Base-by-base conservation (phyloP, 768 basidiomycete genomes). In the Mycena rosella region DNA sequence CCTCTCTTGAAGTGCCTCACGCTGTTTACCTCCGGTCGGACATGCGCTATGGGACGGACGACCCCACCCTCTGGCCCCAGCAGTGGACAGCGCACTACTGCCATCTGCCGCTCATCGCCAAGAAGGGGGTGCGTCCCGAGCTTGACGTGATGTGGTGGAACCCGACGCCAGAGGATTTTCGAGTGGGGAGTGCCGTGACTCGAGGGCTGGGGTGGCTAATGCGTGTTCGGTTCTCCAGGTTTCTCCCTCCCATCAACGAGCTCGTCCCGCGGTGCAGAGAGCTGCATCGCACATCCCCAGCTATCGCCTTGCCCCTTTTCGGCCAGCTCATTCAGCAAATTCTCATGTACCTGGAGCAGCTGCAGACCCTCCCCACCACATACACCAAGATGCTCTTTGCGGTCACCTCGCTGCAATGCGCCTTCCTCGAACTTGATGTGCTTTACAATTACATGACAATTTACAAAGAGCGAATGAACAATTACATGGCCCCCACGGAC, bases 41-140 rank as follows among this genome's bases (percentile, higher is more conserved):
- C 22, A 54, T 54, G 52, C 32, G 52, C 2, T 54, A 54, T 54
- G 52, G 52, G 52, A 34, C 52, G 7, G 52, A 54, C 34, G 52
- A 54, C 15, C 52, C 52, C 22, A 36, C 34, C 20, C 52, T 54
- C n/a, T 54, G 52, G 52, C 30, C 52, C 9, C 52, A 54, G 34
- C 52, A 54, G 20, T 54, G 34, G 32, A 24, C 52, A 5, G 14
- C 8, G 32, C 22, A 14, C 32, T 54, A 54, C 34, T 54, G 52
- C 30, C 52, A 54, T 36, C 7, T 54, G n/a, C 52, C 52, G 7
- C 9, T 54, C 2, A 54, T 54, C 29, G 30, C 52, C n/a, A 6
- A 15, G n/a, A 54, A 54, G 30, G 52, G 34, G 20, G 17, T 34
- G 22, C 52, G 32, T n/a, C 52, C 32, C 30, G 30, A 34, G 3